A percentile compares a stretch with the other conserved stretches of the same genome.
phyloP scores from a whole-genome alignment of 1,284 basidiomycete species.

The Sparassis latifolia region DNA sequence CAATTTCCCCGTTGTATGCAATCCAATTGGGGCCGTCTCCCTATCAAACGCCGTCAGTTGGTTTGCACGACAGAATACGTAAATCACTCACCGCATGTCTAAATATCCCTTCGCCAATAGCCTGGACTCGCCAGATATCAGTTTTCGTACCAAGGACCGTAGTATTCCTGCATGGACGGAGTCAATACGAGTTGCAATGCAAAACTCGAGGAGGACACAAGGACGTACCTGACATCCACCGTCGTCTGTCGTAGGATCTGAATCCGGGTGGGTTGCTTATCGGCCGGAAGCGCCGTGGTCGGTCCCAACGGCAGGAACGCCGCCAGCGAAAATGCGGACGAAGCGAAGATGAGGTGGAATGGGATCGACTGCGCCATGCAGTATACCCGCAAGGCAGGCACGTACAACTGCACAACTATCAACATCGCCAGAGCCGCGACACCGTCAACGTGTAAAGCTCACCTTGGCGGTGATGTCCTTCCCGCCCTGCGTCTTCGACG shows the following conservation, averaged over 20 bases:
- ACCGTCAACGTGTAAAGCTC: slow-evolving; percentile 2
- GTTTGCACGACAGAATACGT: background rate
- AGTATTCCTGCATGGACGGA: slow-evolving; percentile 14
- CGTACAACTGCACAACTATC: slow-evolving; percentile 32
- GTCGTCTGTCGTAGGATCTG: slow-evolving; percentile 59
- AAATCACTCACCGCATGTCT: slow-evolving; percentile 40
- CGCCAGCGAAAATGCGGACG: slow-evolving; percentile 47
- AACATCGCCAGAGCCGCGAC: background rate
- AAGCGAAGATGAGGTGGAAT: slow-evolving; percentile 55
- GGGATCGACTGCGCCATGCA: slow-evolving; percentile 53
- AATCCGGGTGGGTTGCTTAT: slow-evolving; percentile 44
- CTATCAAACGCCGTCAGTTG: slow-evolving; percentile 25
- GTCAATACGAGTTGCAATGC: too few relatives aligned
- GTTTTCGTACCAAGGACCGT: slow-evolving; percentile 41
- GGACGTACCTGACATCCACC: slow-evolving; percentile 57
- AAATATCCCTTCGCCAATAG: slow-evolving; percentile 58
- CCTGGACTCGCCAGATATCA: slow-evolving; percentile 63
- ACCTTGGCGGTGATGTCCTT: slow-evolving; percentile 42
- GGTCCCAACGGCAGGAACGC: slow-evolving; percentile 55
- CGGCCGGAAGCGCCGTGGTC: slow-evolving; percentile 27
- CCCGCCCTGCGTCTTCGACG: slow-evolving; percentile 30
- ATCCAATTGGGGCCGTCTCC: slow-evolving; percentile 54
- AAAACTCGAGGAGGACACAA: too few relatives aligned
- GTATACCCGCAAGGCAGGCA: slow-evolving; percentile 53
- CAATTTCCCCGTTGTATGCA: slow-evolving; percentile 56